phyloP scores from a whole-genome alignment of 2,329 filamentous ascomycete species.

The Diplocarpon rosae region DNA sequence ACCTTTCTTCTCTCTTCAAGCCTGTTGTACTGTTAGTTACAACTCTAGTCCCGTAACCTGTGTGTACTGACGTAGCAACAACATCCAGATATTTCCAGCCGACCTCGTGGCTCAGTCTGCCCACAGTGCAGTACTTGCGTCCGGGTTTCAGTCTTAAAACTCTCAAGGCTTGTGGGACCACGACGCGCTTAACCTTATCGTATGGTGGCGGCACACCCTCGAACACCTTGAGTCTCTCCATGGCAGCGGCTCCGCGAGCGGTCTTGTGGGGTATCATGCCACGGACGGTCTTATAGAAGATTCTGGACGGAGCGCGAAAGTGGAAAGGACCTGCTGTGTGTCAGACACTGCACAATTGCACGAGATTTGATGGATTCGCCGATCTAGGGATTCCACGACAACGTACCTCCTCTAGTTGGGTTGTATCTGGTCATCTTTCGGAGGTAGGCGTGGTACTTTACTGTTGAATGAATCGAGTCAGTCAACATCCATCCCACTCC shows the following conservation, averaged over 20 bases:
- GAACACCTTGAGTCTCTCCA: slow-evolving; percentile 99
- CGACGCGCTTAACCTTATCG: slow-evolving; percentile 99
- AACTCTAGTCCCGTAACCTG: slow-evolving; percentile 4
- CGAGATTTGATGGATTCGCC: not conserved
- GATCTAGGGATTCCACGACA: not conserved
- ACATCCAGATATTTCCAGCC: slow-evolving; percentile 99
- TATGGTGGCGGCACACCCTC: slow-evolving; percentile 98
- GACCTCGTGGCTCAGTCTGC: slow-evolving; percentile 95
- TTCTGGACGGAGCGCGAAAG: slow-evolving; percentile 97
- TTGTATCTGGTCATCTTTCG: slow-evolving; percentile 99
- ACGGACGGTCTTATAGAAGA: slow-evolving; percentile 99
- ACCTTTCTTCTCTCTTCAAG: slow-evolving; percentile 99
- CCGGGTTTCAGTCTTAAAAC: slow-evolving; percentile 95
- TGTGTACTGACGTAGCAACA: slow-evolving; percentile 73
- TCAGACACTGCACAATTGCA: slow-evolving; percentile 23
- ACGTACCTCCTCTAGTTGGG: slow-evolving; percentile 85
- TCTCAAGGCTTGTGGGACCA: slow-evolving; percentile 95
- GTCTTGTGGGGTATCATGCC: slow-evolving; percentile 99
- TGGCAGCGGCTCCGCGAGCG: slow-evolving; percentile 85
- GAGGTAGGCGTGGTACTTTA: slow-evolving; percentile 99
- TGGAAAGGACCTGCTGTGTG: slow-evolving; percentile 79
- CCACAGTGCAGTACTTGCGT: slow-evolving; percentile 99
- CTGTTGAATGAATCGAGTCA: slow-evolving; percentile 49
- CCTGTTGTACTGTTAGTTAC: slow-evolving; percentile 38
- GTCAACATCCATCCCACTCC: slow-evolving; percentile 23